A percentile compares a stretch with the other conserved stretches of the same genome.
These are phyloP conservation scores for Trichomonascaceae sp. DNA, from an alignment of 1,139 yeast species.

Conservation along the genomic window DNA sequence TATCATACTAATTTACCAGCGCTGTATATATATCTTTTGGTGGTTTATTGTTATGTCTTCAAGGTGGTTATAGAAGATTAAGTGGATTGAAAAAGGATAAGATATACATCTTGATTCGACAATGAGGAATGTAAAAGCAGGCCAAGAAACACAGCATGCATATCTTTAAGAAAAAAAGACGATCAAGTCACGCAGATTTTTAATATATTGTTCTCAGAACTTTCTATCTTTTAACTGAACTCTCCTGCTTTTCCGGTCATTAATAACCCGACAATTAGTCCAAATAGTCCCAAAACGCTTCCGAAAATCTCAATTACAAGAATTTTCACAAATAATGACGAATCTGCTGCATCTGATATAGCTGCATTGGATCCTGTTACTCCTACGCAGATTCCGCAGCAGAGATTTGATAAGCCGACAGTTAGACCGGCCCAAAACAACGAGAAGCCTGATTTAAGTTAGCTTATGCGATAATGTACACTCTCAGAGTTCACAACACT, in stretches of 20 bases:
- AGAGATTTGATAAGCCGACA: slow-evolving; percentile 86
- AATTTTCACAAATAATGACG: slow-evolving; percentile 89
- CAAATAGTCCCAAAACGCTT: slow-evolving; percentile 85
- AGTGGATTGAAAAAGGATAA: slow-evolving; percentile 90
- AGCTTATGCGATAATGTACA: neutral
- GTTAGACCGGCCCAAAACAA: slow-evolving; percentile 98
- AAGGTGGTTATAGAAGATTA: slow-evolving; percentile 89
- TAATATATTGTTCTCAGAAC: neutral
- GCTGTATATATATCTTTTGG: slow-evolving; percentile 95
- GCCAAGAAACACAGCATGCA: neutral
- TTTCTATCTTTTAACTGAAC: slow-evolving; percentile 36
- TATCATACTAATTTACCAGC: slow-evolving; percentile 36
- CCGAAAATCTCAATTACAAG: slow-evolving; percentile 97
- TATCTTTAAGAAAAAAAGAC: too few species aligned
- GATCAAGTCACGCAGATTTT: neutral
- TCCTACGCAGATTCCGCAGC: slow-evolving; percentile 97
- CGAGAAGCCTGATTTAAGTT: slow-evolving; percentile 44
- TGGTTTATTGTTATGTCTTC: slow-evolving; percentile 87
- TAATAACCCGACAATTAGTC: slow-evolving; percentile 85
- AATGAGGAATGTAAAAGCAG: slow-evolving; percentile 24
- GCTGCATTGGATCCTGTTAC: slow-evolving; percentile 98
- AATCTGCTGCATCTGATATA: slow-evolving; percentile 94
- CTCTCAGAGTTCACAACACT: neutral
- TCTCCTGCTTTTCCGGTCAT: slow-evolving; percentile 96
- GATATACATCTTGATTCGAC: slow-evolving; percentile 84